A percentile compares a stretch with the other conserved stretches of the same genome.
Conservation (phyloP, 345 rosid species). For the Eucalyptus tenuipes region DNA sequence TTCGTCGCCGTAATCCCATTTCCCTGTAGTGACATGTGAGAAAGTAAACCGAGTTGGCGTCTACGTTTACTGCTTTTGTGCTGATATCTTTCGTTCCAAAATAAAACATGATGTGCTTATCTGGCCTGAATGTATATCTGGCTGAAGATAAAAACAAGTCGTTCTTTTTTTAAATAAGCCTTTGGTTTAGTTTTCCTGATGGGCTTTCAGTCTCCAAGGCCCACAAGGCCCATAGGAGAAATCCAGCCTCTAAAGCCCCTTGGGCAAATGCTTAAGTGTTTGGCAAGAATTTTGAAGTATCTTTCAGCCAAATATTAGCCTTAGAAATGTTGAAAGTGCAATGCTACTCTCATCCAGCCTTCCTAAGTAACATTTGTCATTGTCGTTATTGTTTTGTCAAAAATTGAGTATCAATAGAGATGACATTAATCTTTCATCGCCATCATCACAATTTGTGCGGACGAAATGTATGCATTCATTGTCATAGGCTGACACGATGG, state of each 20-base stretch:
- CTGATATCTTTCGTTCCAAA: neutral
- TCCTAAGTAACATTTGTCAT: neutral
- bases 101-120: too few species aligned
- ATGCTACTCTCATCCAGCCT: too few species aligned
- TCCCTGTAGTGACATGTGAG: neutral
- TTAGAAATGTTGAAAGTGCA: too few species aligned
- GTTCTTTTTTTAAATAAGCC: fast-evolving
- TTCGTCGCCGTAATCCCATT: neutral
- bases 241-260: too few species aligned
- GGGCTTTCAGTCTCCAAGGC: fast-evolving
- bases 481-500: neutral
- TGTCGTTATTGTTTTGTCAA: neutral
- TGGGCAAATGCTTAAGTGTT: too few species aligned
- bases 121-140: too few species aligned
- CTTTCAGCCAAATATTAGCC: too few species aligned
- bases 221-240: fast-evolving
- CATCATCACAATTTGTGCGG: neutral
- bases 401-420: neutral
- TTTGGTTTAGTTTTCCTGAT: fast-evolving
- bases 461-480: neutral
- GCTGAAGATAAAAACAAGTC: too few species aligned
- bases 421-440: neutral
- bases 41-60: neutral
- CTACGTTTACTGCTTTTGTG: neutral
- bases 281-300: too few species aligned